These are phyloP conservation scores for Cladosporium sp. DNA, from an alignment of 2,329 filamentous ascomycete genomes.

Conservation along the genomic window DNA sequence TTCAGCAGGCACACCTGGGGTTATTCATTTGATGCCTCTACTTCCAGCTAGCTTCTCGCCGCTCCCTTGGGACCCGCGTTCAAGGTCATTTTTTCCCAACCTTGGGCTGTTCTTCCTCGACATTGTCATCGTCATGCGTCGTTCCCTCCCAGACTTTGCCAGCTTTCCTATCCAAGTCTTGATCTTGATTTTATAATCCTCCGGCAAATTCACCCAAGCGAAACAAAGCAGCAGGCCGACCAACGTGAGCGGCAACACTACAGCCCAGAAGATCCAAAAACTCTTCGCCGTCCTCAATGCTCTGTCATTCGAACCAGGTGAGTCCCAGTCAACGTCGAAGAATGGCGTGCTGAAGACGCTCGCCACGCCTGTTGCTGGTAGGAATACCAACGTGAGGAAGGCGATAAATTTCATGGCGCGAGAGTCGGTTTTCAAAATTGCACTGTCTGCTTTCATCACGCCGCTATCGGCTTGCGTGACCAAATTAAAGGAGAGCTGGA, in stretches of 20 bases:
- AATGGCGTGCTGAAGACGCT: constrained; percentile 23
- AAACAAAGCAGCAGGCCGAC: background rate
- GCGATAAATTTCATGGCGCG: constrained; percentile 25
- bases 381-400: constrained; percentile 19
- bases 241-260: constrained; percentile 21
- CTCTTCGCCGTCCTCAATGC: background rate
- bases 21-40: too few relatives aligned
- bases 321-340: constrained; percentile 17
- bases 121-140: background rate
- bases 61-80: too few relatives aligned
- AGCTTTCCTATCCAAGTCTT: background rate
- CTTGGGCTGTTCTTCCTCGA: background rate
- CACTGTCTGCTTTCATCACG: constrained; percentile 37
- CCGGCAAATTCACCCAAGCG: background rate
- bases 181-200: background rate
- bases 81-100: too few relatives aligned
- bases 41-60: too few relatives aligned
- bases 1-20: too few relatives aligned
- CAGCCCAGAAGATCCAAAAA: constrained; percentile 25
- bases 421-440: constrained; percentile 37
- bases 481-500: constrained; percentile 41
- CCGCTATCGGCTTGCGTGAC: constrained; percentile 43
- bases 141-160: background rate
- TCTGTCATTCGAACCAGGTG: background rate
- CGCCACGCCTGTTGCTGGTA: constrained; percentile 20